Evolutionary conservation across 257 asterid species (phyloP).

Genomic region (Solanum okadae): DNA sequence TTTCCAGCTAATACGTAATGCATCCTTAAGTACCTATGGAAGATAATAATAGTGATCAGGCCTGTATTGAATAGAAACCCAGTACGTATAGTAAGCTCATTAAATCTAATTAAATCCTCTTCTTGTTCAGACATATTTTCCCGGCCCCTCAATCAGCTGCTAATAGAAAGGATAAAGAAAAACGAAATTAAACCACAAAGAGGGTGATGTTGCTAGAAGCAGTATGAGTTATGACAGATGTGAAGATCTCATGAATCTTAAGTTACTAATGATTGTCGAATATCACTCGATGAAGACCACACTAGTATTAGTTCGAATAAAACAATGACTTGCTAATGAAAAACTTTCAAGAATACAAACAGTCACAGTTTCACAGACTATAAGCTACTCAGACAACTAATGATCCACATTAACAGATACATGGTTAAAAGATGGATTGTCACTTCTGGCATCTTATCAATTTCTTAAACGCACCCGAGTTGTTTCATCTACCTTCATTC

Average conservation of each 20-base stretch:
- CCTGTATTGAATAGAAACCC: not conserved
- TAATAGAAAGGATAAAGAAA: not conserved
- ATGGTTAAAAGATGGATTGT: not conserved
- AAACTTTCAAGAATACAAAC: not conserved
- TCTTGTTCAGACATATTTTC: not conserved
- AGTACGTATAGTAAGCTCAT: not conserved
- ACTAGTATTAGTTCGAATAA: not conserved
- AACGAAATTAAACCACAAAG: not conserved
- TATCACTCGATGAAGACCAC: not conserved
- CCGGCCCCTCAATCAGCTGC: not conserved
- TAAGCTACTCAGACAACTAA: not conserved
- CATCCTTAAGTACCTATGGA: constrained; percentile 15
- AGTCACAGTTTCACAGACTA: not conserved
- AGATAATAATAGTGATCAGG: not conserved
- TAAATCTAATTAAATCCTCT: not conserved
- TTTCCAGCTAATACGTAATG: not conserved
- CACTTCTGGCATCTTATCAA: not conserved
- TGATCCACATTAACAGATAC: not conserved
- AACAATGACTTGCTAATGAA: not conserved
- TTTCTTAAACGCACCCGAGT: not conserved
- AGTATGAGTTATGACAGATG: not conserved
- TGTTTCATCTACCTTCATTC: not conserved
- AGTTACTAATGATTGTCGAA: not conserved
- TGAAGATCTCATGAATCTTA: not conserved
- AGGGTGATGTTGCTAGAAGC: not conserved